Evolutionary conservation across 192 early-diverging fungal genomes (phyloP).

Genomic region (Umbelopsis isabellina): DNA sequence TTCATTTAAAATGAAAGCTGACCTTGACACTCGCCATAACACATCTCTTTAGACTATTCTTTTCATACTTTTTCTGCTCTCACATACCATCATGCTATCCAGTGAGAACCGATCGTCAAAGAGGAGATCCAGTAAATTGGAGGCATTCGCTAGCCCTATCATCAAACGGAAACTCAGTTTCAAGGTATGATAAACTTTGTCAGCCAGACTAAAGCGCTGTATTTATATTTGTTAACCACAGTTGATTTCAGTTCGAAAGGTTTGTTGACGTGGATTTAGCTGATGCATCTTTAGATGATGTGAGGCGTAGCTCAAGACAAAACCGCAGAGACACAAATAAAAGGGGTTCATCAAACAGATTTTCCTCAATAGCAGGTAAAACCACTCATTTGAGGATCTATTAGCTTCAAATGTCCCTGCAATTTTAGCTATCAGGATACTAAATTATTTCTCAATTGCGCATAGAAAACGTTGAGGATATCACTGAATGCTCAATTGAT

Average conservation of each 20-base stretch:
- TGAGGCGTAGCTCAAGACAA: neutral
- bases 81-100: neutral
- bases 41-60: no score
- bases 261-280: slow-evolving; percentile 6
- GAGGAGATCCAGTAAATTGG: neutral
- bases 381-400: neutral
- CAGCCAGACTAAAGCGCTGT: neutral
- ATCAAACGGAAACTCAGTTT: slow-evolving; percentile 3
- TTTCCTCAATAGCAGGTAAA: neutral
- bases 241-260: neutral
- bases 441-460: no score
- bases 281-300: neutral
- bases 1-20: slow-evolving; percentile 10
- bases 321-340: neutral
- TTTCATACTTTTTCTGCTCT: neutral
- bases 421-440: neutral
- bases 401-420: neutral
- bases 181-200: neutral
- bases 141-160: slow-evolving; percentile 9
- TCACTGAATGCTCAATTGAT: neutral
- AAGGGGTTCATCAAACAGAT: neutral
- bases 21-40: neutral
- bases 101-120: neutral
- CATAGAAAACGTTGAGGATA: neutral
- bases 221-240: neutral